Evolutionary conservation across 192 early-diverging fungal genomes (phyloP).

Genomic region (Mortierella hygrophila): DNA sequence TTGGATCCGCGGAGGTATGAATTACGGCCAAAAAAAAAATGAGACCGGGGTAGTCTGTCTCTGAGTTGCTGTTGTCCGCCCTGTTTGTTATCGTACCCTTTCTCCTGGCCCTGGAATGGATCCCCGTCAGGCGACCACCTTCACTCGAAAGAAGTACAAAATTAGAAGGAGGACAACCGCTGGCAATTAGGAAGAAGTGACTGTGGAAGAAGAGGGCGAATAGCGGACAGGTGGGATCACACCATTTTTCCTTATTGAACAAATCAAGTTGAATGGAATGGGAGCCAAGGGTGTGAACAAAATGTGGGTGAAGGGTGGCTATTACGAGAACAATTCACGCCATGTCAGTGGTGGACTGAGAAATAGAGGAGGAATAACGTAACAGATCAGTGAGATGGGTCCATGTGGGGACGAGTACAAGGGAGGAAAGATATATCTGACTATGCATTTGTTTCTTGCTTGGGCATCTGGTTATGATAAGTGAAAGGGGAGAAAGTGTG

Average conservation of each 20-base stretch:
- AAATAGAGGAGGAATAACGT: background rate
- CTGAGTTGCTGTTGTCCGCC: background rate
- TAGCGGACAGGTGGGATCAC: background rate
- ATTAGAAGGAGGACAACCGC: background rate
- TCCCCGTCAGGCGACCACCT: background rate
- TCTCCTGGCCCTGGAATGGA: background rate
- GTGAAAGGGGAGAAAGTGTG: too few species aligned
- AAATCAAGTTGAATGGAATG: background rate
- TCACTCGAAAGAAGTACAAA: background rate
- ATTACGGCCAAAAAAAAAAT: background rate
- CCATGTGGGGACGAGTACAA: too few species aligned
- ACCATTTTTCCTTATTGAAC: background rate
- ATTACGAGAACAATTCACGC: background rate
- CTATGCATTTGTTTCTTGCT: too few species aligned
- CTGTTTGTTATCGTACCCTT: background rate
- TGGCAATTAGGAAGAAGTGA: background rate
- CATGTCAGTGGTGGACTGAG: background rate
- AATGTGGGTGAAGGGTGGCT: background rate
- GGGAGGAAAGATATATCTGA: too few species aligned
- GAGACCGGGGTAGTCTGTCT: background rate
- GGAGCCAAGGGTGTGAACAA: background rate
- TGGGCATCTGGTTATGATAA: too few species aligned
- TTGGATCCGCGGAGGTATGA: constrained; percentile 4
- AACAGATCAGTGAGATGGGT: background rate
- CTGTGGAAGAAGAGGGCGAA: background rate